Base-by-base conservation (phyloP, 2,329 filamentous ascomycete species). In the Cercospora sp. region DNA sequence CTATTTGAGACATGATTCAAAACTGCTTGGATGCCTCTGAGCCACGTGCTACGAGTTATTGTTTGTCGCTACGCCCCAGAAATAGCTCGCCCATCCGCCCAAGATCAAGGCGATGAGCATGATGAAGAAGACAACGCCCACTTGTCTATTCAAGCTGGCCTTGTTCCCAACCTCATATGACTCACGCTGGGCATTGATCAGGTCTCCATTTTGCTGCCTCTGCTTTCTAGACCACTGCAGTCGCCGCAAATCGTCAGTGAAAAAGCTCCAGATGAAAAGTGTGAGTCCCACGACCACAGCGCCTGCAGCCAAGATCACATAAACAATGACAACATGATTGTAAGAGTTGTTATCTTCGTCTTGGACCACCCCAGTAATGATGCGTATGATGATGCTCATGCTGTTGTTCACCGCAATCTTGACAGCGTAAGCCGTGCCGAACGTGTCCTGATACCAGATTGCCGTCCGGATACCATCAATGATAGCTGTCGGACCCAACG, bases 391-490 rank as follows among this genome's bases (percentile, higher is more conserved):
- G 67, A 89, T 88, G 67, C 82, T 87, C 85, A 88, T 88, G 32
- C 83, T 84, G 65, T 89, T 89, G 74, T 89, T 89, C 74, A 88
- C 85, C 24, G 85, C 85, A 40, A 89, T 84, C 67, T 89, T 89
- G 66, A 88, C 76, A 0, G 86, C 82, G 68, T 89, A 89, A 0
- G 85, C 88, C 0, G 86, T 85, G 0, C 87, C 87, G 67, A 89
- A 89, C 0, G 87, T 85, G 2, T 85, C 85, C 66, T 87, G 85
- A 28, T 88, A 81, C 85, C 86, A 88, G 76, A 89, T 84, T 0
- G 83, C 82, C 0, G 87, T 88, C 16, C 88, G 85, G 28, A 89
- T 87, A 24, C 84, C 81, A 73, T 89, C 87, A 63, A 89, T 88
- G 67, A 89, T 86, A 3, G 84, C 80, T 0, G 86, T 87, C 0